A percentile compares a stretch with the other conserved stretches of the same genome.
Evolutionary conservation across 208 protist genomes (phyloP).

Genomic region (Acanthamoeba culbertsoni): DNA sequence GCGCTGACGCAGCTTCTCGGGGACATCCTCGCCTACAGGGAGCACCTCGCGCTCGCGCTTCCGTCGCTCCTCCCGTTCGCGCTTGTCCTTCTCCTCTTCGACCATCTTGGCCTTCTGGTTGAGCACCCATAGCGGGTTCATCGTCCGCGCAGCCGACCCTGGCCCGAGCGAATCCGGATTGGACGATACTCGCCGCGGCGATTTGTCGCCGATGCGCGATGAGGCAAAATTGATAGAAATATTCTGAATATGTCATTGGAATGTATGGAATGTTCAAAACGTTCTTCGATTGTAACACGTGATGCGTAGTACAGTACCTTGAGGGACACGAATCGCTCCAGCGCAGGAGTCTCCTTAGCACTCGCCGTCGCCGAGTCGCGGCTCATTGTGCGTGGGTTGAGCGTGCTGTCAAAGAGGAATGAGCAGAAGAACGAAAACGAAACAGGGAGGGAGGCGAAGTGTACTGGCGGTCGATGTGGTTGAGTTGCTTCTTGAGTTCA

Average conservation of each 20-base stretch:
- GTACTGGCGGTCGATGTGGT: neutral
- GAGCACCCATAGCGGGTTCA: constrained; percentile 14
- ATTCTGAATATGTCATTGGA: no score
- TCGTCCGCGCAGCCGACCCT: neutral
- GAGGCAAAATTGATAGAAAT: constrained; percentile 6
- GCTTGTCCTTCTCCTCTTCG: constrained; percentile 1
- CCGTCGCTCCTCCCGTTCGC: neutral
- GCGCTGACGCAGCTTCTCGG: neutral
- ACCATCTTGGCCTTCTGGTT: neutral
- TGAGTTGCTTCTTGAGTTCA: neutral
- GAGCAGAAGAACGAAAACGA: neutral
- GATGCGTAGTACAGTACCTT: neutral
- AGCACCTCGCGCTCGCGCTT: constrained; percentile 28
- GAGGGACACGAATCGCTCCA: neutral
- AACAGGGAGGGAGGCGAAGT: no score
- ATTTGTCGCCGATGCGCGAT: neutral
- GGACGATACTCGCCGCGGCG: neutral
- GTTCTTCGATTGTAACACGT: neutral
- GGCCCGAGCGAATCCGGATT: neutral
- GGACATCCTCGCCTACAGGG: neutral
- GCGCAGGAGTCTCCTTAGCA: neutral
- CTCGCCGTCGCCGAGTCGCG: neutral
- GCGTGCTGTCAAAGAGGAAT: neutral
- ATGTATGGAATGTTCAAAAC: neutral
- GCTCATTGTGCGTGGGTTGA: neutral